phyloP scores from a whole-genome alignment of 2,329 filamentous ascomycete genomes.

The Zymoseptoria pseudotritici region DNA sequence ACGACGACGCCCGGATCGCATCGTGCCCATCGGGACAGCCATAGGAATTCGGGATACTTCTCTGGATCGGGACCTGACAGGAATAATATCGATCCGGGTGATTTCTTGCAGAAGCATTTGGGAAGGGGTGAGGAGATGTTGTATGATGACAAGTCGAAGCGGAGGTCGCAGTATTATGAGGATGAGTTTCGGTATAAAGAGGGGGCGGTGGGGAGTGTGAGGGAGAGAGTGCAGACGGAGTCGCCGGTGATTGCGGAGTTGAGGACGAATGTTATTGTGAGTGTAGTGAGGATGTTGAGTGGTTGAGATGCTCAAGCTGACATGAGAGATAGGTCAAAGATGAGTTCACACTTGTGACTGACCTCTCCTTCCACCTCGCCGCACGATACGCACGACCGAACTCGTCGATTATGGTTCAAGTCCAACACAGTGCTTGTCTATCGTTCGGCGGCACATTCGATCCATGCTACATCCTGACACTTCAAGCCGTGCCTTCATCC shows the following conservation, averaged over 20 bases:
- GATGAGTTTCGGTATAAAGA: conserved; percentile 29
- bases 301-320: conserved; percentile 13
- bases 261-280: conserved; percentile 45
- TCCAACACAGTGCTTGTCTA: conserved; percentile 70
- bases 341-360: conserved; percentile 65
- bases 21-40: neutral
- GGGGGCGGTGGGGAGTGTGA: conserved; percentile 18
- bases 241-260: conserved; percentile 43
- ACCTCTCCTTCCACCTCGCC: conserved; percentile 65
- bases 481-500: conserved; percentile 62
- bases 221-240: conserved; percentile 38
- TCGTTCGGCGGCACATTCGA: conserved; percentile 68
- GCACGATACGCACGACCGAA: conserved; percentile 68
- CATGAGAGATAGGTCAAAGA: conserved; percentile 55
- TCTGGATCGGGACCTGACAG: neutral
- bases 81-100: conserved; percentile 6
- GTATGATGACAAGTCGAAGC: conserved; percentile 23
- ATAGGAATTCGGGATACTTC: neutral
- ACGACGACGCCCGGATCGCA: neutral
- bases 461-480: conserved; percentile 69
- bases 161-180: conserved; percentile 31
- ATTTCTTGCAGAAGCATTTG: conserved; percentile 15
- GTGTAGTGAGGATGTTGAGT: conserved; percentile 18
- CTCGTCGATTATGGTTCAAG: conserved; percentile 63
- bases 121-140: conserved; percentile 16